Percentiles rank a stretch among this genome's conserved stretches.
phyloP scores from a whole-genome alignment of 345 rosid species.

The Citrus glauca region DNA sequence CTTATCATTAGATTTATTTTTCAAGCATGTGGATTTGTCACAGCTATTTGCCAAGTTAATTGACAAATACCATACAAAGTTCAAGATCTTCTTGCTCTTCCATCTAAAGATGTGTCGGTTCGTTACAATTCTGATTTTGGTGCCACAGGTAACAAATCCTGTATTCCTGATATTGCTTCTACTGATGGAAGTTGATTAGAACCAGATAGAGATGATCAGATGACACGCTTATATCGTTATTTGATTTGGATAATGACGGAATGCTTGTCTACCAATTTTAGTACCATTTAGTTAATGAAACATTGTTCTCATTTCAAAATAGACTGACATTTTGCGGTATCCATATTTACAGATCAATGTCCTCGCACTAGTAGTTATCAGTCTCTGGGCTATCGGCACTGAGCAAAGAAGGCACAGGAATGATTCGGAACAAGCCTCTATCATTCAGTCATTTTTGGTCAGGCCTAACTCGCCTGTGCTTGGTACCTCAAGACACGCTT shows the following conservation, averaged over 20 bases:
- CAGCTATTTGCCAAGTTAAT: conserved; percentile 34
- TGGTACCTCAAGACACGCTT: conserved; percentile 12
- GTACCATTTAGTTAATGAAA: too few relatives aligned
- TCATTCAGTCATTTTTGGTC: conserved; percentile 49
- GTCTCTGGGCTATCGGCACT: conserved; percentile 29
- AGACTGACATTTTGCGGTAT: neutral
- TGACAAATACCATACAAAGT: conserved; percentile 7
- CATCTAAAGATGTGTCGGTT: conserved; percentile 32
- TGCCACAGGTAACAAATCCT: conserved; percentile 38
- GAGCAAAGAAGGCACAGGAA: conserved; percentile 16
- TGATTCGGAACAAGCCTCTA: neutral
- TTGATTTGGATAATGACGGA: too few relatives aligned
- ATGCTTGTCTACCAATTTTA: too few relatives aligned
- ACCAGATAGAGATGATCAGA: neutral
- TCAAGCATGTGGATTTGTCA: neutral
- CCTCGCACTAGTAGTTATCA: conserved; percentile 25
- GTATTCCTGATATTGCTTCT: neutral
- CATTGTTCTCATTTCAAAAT: neutral
- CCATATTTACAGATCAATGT: conserved; percentile 29
- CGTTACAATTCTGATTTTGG: conserved; percentile 22
- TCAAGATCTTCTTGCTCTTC: conserved; percentile 30
- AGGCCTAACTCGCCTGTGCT: conserved; percentile 20
- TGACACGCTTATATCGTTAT: neutral
- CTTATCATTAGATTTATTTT: neutral
- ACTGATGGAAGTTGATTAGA: neutral